Evolutionary conservation across 2,329 filamentous ascomycete species (phyloP).

Genomic region (Xylariales sp.): DNA sequence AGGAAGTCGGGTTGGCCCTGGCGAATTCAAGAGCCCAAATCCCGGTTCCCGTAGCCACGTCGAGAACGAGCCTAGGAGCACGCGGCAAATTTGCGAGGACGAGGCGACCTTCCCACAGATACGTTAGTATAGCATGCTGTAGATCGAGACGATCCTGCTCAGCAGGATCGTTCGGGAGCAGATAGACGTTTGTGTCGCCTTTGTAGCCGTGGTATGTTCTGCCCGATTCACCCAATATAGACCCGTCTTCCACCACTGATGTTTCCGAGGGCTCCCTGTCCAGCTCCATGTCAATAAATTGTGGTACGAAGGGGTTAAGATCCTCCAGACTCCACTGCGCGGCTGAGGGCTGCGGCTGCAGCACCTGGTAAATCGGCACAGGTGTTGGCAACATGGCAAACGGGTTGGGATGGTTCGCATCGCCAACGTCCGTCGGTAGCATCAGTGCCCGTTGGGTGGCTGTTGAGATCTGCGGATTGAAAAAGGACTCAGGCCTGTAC

Average conservation of each 20-base stretch:
- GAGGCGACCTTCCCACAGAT: not conserved
- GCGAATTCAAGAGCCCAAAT: not conserved
- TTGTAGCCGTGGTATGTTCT: not conserved
- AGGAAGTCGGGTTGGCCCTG: slow-evolving; percentile 1
- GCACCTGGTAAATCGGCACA: too few species aligned
- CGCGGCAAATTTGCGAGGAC: not conserved
- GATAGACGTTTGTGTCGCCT: not conserved
- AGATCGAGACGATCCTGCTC: not conserved
- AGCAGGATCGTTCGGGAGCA: not conserved
- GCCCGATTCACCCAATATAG: not conserved
- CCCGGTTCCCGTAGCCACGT: too few species aligned
- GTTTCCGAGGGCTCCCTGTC: not conserved
- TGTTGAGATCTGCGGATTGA: too few species aligned
- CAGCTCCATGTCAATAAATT: not conserved
- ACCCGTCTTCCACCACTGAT: not conserved
- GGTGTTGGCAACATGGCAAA: too few species aligned
- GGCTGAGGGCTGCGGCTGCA: too few species aligned
- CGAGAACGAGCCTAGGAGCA: not conserved
- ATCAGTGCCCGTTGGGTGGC: too few species aligned
- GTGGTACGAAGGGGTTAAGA: not conserved
- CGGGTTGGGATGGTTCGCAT: too few species aligned
- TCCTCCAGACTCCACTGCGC: not conserved
- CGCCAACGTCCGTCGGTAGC: too few species aligned
- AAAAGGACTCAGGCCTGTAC: too few species aligned
- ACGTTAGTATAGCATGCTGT: not conserved